Base-by-base conservation (phyloP, 352 stramenopile species). In the Phytophthora hibernalis region DNA sequence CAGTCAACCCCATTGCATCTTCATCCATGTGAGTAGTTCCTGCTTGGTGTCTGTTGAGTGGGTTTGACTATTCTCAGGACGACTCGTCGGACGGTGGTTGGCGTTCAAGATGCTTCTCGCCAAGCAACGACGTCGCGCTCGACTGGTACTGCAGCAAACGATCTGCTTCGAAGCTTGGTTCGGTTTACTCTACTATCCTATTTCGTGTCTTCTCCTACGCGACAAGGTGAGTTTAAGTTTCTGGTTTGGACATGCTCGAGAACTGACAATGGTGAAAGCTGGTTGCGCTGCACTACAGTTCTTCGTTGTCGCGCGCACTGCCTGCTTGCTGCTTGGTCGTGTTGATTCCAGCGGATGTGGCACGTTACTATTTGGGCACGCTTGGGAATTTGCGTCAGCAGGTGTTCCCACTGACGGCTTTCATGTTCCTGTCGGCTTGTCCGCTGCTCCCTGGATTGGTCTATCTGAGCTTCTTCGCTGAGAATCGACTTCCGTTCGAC, bases 381-480 rank as follows among this genome's bases (percentile, higher is more conserved):
- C 64, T 72, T 38, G 83, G 83, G 21, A 90, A 89, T 38, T 64
- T 90, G 47, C 75, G 71, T 28, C 62, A 66, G 15, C 79, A 89
- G 24, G 83, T 92, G 49, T 88, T 90, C 51, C 76, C 85, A 12
- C 66, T 92, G 49, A 85, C 81, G 13, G 81, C 77, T 20, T 92
- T 90, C 48, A 71, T 90, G 55, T 88, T 92, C 55, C 59, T 92
- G 42, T 84, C 83, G 16, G 58, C 83, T 31, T 92, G 84, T 40
- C 84, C 82, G 5, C 45, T 87, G 45, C 50, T 87, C 2, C 84
- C 84, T 33, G 78, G 74, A 42, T 65, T 91, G 31, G 44, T 88
- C 11, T 92, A 83, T 54, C 64, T 78, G 30, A 77, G 52, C 52
- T 89, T 85, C 47, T 75, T 88, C 11, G 74, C 79, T 5, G 76